Base-by-base conservation (phyloP, 805 yeast genomes). In the Candida broadrunensis region DNA sequence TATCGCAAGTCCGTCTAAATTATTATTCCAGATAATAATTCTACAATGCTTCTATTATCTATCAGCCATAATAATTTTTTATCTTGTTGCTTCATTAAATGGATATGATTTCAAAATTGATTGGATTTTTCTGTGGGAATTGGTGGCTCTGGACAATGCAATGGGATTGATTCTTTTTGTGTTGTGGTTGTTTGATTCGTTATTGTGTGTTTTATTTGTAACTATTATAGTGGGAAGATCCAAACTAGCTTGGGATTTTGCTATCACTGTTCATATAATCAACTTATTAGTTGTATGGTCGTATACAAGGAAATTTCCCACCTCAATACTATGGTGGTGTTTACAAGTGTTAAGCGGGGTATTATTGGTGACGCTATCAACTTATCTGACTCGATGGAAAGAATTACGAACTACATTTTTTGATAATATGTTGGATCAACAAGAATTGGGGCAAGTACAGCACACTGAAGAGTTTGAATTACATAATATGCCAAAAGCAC, bases 171-270 rank as follows among this genome's bases (percentile, higher is more conserved):
- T 86, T 0, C 63, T 91, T 33, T 76, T 83, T 26, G 59, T 78
- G 6, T 61, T 90, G 42, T 91, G 98, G 98, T 67, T 91, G 13
- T 60, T 88, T 37, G 95, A 86, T 58, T 74, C 97, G 0, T 71
- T 93, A 33, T 67, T 93, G 31, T 84, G 95, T 50, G 96, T 89
- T 1, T 61, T 88, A 9, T 88, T 88, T 56, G 81, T 91, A 55
- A 88, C 95, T 1, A 63, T 90, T 2, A 81, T 91, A 20, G 96
- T 91, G 11, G 97, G 98, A 0, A 72, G 98, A 42, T 85, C 96
- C 32, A 93, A 91, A 60, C 67, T 91, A 37, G 98, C 97, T 0
- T 85, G 96, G 85, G 99, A 91, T 63, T 91, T 93, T 67, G 97
- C 96, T 9, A 56, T 91, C n/a, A 93, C 99, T 0, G 79, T 91